A percentile compares a stretch with the other conserved stretches of the same genome.
Conservation (phyloP, 2,329 filamentous ascomycete genomes). For the Fusarium bactridioides region DNA sequence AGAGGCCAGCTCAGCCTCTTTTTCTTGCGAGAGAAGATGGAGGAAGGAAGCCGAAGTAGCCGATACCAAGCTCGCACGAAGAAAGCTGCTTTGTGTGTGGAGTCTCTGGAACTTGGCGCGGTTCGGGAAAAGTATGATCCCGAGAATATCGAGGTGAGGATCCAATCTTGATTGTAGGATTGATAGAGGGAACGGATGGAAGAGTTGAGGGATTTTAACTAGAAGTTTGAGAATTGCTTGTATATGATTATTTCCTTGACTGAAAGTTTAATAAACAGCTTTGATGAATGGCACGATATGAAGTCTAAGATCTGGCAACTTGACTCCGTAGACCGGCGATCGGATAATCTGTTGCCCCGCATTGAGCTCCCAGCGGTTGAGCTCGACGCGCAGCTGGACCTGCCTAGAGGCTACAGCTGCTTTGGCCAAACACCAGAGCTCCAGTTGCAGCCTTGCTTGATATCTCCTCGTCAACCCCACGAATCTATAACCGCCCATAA, state of each 20-base stretch:
- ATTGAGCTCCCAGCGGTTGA: constrained; percentile 35
- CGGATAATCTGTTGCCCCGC: constrained; percentile 44
- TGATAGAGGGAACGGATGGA: not conserved
- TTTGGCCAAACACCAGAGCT: constrained; percentile 47
- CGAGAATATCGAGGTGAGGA: not conserved
- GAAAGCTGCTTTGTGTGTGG: constrained; percentile 26
- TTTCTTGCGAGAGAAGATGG: constrained; percentile 24
- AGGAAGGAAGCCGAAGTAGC: constrained; percentile 41
- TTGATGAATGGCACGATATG: not conserved
- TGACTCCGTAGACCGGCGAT: not conserved
- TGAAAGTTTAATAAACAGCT: not conserved
- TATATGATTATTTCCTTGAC: not conserved
- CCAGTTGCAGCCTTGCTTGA: constrained; percentile 43
- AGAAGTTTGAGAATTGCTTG: not conserved
- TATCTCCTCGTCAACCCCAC: constrained; percentile 35
- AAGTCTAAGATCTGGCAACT: not conserved
- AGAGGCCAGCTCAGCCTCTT: constrained; percentile 46
- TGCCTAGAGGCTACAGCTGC: constrained; percentile 47
- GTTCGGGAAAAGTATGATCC: not conserved
- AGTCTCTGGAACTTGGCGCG: not conserved
- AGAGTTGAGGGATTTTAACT: not conserved
- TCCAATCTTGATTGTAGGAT: not conserved
- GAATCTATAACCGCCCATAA: constrained; percentile 31
- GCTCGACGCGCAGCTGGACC: constrained; percentile 51
- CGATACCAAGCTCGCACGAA: constrained; percentile 37